Evolutionary conservation across 106 monocot species (phyloP), one percentile per base, ranked within the genome.

Genomic region (Dendrobium nobile): DNA sequence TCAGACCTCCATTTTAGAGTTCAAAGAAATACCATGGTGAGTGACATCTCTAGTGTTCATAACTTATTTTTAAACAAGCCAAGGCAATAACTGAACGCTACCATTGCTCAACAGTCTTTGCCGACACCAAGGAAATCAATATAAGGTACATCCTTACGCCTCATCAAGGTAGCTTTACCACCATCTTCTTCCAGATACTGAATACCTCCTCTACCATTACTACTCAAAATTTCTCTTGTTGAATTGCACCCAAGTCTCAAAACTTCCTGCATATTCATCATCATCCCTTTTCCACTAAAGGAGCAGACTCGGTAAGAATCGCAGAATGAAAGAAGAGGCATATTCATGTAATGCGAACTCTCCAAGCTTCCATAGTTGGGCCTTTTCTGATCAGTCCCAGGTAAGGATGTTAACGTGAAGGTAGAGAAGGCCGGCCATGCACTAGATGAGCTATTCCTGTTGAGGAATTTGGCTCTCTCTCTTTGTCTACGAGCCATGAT

Each of bases 401-500:
- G n/a, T 64, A 7, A 64, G 6, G 70, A 27, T 1, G 70, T 15
- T 31, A 37, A 33, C 4, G 33, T 11, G 33, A 27, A 20, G 33
- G 37, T 70, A 11, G 8, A 27, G 70, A 70, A 31, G 33, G 15
- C 31, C 70, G 13, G 33, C 61, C 85, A 75, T 28, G 87, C 86
- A 3, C 82, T 73, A 18, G 80, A 87, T 51, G 51, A 51, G 51
- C 15, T 13, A 15, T 51, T 51, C 51, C 13, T n/a, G 31, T 31
- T 9, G 31, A 70, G 70, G 15, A 70, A 33, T 0, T 70, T 70
- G 70, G 70, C 31, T 65, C 4, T 70, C 15, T 91, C 89, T 13
- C 87, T 79, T 33, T 86, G 89, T 4, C 87, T 75, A 15, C 95
- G 77, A 13, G 95, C 95, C 89, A 86, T 90, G 78, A 95, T 82